phyloP scores from a whole-genome alignment of 169 alveolate genomes.

The Toxoplasma gondii region DNA sequence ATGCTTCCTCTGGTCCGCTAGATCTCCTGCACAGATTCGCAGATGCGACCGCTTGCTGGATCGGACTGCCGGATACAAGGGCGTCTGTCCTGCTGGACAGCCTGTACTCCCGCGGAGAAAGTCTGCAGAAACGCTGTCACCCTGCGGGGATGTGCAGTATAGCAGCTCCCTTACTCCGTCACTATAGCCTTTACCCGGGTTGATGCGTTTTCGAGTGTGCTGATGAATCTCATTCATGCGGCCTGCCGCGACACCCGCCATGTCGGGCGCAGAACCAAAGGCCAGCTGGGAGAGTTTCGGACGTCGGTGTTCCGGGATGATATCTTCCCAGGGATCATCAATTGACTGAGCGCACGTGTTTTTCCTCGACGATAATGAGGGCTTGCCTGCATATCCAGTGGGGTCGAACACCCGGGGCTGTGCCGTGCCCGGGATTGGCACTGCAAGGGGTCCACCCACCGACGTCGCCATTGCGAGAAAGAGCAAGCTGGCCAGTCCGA shows the following conservation, averaged over 20 bases:
- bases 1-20: constrained; percentile 42
- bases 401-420: neutral
- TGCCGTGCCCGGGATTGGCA: neutral
- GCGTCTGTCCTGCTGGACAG: neutral
- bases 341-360: neutral
- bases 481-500: too few relatives aligned
- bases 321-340: neutral
- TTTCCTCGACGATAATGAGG: neutral
- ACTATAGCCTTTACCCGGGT: neutral
- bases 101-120: neutral
- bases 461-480: neutral
- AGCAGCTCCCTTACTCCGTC: neutral
- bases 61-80: neutral
- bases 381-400: constrained; percentile 13
- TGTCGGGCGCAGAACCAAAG: neutral
- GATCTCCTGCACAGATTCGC: constrained; percentile 41
- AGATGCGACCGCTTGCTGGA: constrained; percentile 31
- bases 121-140: neutral
- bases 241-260: constrained; percentile 45
- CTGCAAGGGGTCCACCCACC: neutral
- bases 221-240: constrained; percentile 34
- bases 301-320: neutral
- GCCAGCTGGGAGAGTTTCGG: neutral
- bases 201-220: constrained; percentile 47
- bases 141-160: neutral